phyloP scores from a whole-genome alignment of 108 stramenopile genomes.

The Nitzschia putrida region DNA sequence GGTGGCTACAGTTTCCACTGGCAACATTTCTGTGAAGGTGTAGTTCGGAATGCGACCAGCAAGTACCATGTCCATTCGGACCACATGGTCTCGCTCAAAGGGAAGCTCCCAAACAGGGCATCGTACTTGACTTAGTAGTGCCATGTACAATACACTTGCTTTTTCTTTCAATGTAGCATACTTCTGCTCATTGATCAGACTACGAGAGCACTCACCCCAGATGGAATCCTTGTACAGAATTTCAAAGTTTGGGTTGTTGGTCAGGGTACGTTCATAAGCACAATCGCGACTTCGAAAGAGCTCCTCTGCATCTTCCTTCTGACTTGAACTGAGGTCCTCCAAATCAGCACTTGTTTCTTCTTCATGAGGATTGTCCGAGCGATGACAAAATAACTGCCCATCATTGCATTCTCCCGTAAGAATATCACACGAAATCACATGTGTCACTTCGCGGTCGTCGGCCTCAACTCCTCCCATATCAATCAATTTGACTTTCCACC shows the following conservation, averaged over 20 bases:
- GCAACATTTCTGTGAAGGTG: background rate
- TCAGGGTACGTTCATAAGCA: conserved; percentile 13
- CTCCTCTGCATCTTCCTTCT: conserved; percentile 11
- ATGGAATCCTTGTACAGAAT: conserved; percentile 11
- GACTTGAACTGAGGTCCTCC: background rate
- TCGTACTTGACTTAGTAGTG: conserved; percentile 26
- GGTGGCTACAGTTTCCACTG: background rate
- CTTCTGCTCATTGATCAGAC: background rate
- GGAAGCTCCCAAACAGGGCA: conserved; percentile 12
- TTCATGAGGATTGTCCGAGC: conserved; percentile 19
- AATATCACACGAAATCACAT: conserved; percentile 35
- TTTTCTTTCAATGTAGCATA: conserved; percentile 7
- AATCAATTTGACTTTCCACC: conserved; percentile 29
- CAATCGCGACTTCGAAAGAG: conserved; percentile 31
- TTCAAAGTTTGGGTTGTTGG: conserved; percentile 7
- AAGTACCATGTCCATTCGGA: conserved; percentile 1
- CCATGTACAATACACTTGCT: conserved; percentile 11
- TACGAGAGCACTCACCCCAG: conserved; percentile 18
- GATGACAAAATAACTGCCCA: conserved; percentile 9
- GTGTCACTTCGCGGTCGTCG: conserved; percentile 18
- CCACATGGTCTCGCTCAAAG: background rate
- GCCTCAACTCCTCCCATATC: conserved; percentile 38
- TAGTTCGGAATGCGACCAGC: background rate
- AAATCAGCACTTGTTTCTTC: conserved; percentile 8
- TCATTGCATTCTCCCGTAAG: conserved; percentile 32